Evolutionary conservation across 1,284 basidiomycete genomes (phyloP), one percentile per base, ranked within the genome.

Genomic region (Irpex sp.): DNA sequence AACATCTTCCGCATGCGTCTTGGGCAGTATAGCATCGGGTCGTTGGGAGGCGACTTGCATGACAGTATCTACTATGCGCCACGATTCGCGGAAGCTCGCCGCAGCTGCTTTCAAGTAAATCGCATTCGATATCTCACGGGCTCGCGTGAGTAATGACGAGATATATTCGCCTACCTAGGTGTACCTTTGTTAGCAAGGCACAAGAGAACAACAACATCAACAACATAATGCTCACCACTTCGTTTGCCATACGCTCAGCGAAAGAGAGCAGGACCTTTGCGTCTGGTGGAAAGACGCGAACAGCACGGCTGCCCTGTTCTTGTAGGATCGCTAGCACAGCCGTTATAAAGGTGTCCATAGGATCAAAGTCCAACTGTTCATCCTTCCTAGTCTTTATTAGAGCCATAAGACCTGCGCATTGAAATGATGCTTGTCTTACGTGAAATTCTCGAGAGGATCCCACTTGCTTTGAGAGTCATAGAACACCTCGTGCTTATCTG

Each of bases 401-500:
- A n/a, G 20, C 44, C 10, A 13, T 18, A n/a, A 22, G 58, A 60
- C 4, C 58, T 15, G 11, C 18, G 22, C 22, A 27, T 11, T 15
- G 22, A 60, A 6, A 65, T 10, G 44, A 6, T 38, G 56, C 10
- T 45, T 63, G 67, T 27, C 94, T 80, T 80, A 95, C 93, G 92
- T 93, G 78, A 97, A 91, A 81, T 98, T 98, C 73, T 93, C 91
- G 54, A 94, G 78, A 0, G 97, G 90, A 75, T 94, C 89, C 92
- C 96, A 97, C 66, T 88, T 86, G 2, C 88, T 90, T 71, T 91
- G 72, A 24, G 70, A 89, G 77, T 96, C 93, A 80, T 97, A 98
- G 78, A 99, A 96, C n/a, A 98, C 91, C 79, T 97, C 96, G 42
- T 94, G 85, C 83, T 98, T 98, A 82, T 99, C 97, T 1, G 95